Percentiles rank a stretch among this genome's conserved stretches.
Conservation (phyloP, 345 rosid genomes). For the Salix arbutifolia region DNA sequence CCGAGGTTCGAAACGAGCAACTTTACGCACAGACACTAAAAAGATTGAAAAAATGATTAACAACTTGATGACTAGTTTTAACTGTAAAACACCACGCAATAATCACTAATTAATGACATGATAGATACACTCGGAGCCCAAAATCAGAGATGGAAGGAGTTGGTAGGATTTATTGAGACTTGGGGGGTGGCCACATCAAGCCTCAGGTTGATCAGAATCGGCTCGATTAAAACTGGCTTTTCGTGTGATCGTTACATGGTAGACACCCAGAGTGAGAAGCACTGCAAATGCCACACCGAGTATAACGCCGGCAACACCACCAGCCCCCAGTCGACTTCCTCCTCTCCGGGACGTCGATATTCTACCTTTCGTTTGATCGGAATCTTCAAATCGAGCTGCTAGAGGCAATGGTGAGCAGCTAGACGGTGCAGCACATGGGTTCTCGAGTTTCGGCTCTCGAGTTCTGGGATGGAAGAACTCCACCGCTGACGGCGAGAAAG, state of each 20-base stretch:
- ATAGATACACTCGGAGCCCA: background rate
- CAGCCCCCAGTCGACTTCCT: slow-evolving; percentile 29
- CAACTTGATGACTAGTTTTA: background rate
- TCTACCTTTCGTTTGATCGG: slow-evolving; percentile 21
- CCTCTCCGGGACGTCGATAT: slow-evolving; percentile 23
- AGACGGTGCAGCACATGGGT: slow-evolving; percentile 28
- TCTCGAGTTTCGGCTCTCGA: slow-evolving; percentile 19
- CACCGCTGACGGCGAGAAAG: slow-evolving; percentile 76
- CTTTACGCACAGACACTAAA: background rate
- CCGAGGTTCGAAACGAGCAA: background rate
- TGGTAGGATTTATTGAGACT: background rate
- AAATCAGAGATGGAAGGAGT: background rate
- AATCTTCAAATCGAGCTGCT: slow-evolving; percentile 48
- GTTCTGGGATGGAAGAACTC: slow-evolving; percentile 77
- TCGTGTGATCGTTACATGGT: slow-evolving; percentile 30
- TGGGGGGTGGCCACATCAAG: slow-evolving; percentile 9
- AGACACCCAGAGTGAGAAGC: slow-evolving; percentile 34
- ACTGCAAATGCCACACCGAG: slow-evolving; percentile 41
- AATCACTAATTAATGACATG: background rate
- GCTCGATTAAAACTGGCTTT: slow-evolving; percentile 32
- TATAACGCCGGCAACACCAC: slow-evolving; percentile 40
- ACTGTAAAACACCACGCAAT: background rate
- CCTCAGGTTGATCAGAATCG: slow-evolving; percentile 37
- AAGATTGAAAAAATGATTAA: background rate
- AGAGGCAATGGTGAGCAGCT: slow-evolving; percentile 61